These are phyloP conservation scores for Olyra latifolia DNA, from an alignment of 176 grass and related monocot species.

Conservation along the genomic window DNA sequence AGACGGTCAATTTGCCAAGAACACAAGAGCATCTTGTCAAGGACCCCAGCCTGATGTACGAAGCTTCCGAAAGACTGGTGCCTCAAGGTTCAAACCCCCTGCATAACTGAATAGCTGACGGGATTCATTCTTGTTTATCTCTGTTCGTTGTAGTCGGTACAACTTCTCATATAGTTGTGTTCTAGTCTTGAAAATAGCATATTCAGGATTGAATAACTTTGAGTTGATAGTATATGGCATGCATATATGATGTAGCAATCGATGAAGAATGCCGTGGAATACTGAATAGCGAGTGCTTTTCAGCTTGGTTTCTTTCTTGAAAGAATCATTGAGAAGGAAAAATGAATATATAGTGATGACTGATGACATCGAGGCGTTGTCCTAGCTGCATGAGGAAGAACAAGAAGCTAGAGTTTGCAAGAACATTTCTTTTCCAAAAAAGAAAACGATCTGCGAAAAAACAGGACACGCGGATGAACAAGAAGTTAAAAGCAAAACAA, in stretches of 20 bases:
- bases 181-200: background rate
- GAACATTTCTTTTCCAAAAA: background rate
- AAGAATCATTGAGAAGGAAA: background rate
- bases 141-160: background rate
- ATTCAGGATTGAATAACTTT: background rate
- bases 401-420: background rate
- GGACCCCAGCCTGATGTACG: background rate
- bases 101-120: background rate
- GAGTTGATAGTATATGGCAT: background rate
- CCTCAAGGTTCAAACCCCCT: slow-evolving; percentile 36
- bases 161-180: background rate
- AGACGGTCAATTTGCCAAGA: background rate
- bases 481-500: too few relatives aligned
- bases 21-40: background rate
- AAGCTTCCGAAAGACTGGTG: slow-evolving; percentile 12
- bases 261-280: background rate
- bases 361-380: too few relatives aligned
- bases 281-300: background rate
- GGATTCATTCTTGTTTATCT: background rate
- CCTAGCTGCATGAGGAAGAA: background rate
- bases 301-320: background rate
- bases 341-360: too few relatives aligned
- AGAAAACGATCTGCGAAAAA: background rate
- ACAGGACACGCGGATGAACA: too few relatives aligned
- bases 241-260: background rate